Base-by-base conservation (phyloP, 2,329 filamentous ascomycete species). In the Westerdykella aurantiaca region DNA sequence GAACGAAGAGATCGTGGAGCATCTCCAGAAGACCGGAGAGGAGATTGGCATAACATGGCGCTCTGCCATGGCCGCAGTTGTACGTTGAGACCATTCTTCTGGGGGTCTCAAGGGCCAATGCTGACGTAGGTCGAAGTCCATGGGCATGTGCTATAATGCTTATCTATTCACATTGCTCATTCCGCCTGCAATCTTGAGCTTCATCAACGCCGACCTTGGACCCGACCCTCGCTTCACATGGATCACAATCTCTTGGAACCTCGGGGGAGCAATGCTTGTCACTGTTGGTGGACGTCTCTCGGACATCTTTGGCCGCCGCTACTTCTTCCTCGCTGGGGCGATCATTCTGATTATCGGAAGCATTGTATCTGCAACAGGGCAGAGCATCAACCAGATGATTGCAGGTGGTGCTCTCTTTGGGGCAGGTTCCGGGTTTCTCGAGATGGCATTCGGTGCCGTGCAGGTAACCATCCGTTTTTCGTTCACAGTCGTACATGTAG, bases 351-450 rank as follows among this genome's bases (percentile, higher is more conserved):
- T 69, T 22, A 47, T 65, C 22, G 68, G 68, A 7, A 60, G 58
- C 17, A 62, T 72, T 22, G 61, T 72, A 12, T 67, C 68, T 4
- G 69, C 69, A 0, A 71, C 66, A 1, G 69, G 65, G 5, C 51
- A 62, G 38, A 60, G 42, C 42, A 70, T 72, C 47, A 57, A 61
- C 22, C 61, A 67, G 42, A 71, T 71, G 67, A 70, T 72, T 42
- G 65, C 58, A 4, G 62, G 62, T 14, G 67, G 68, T 12, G 66
- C 61, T 9, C 52, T 72, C 17, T 70, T 72, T 41, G 68, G 69
- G 13, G 56, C 63, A n/a, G 68, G 68, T 5, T 60, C 59, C 16
- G 69, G 69, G 1, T 67, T 71, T 42, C 58, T 69, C 37, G 68
- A 72, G 42, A 64, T 70, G 54, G 58, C 63, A 12, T 72, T 68